phyloP scores from a whole-genome alignment of 192 early-diverging fungal genomes.

The Geranomyces variabilis region DNA sequence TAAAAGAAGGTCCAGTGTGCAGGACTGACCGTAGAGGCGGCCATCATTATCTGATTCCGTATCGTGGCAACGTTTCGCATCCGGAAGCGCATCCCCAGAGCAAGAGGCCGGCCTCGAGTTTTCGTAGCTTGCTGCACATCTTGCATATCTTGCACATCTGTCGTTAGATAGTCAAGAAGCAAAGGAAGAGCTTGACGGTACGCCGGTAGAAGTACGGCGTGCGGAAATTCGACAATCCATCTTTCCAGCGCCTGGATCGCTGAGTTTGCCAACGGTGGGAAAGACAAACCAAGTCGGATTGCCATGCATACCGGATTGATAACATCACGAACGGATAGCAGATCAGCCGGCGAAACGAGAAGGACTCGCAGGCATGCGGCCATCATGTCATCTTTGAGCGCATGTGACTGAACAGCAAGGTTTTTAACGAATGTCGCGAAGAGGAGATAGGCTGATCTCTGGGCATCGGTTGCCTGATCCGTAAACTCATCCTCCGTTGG shows the following conservation, averaged over 20 bases:
- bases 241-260: slow-evolving; percentile 67
- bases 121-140: background rate
- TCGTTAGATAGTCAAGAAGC: slow-evolving; percentile 68
- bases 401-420: slow-evolving; percentile 61
- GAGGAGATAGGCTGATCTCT: slow-evolving; percentile 38
- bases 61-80: slow-evolving; percentile 1
- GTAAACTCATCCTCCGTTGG: slow-evolving; percentile 14
- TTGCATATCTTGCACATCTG: slow-evolving; percentile 40
- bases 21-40: background rate
- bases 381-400: slow-evolving; percentile 78
- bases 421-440: slow-evolving; percentile 62
- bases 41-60: background rate
- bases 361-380: slow-evolving; percentile 68
- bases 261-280: slow-evolving; percentile 61
- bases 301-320: slow-evolving; percentile 66
- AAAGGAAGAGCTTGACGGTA: slow-evolving; percentile 59
- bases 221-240: slow-evolving; percentile 40
- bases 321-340: slow-evolving; percentile 54
- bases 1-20: too few relatives aligned
- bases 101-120: background rate
- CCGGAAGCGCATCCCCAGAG: background rate
- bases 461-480: slow-evolving; percentile 22
- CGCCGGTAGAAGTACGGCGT: slow-evolving; percentile 31
- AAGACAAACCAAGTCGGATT: slow-evolving; percentile 67
- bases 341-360: slow-evolving; percentile 60